Evolutionary conservation across 2,329 filamentous ascomycete species (phyloP).

Genomic region (Penicillium polonicum): DNA sequence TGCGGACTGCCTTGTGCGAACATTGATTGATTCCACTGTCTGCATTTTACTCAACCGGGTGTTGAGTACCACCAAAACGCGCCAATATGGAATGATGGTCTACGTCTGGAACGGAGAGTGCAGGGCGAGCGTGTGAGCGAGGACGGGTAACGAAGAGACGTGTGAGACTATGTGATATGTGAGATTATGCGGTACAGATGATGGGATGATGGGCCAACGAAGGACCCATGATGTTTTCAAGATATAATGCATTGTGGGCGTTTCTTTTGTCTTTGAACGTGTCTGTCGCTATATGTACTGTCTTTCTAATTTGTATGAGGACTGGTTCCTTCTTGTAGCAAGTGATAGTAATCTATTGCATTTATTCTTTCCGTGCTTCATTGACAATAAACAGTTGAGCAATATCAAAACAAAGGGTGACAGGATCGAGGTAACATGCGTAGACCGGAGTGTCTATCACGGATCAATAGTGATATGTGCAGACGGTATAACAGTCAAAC

Average conservation of each 20-base stretch:
- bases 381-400: background rate
- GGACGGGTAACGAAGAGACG: background rate
- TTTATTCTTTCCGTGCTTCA: background rate
- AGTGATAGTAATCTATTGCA: slow-evolving; percentile 1
- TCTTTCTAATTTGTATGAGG: background rate
- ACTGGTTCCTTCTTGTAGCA: background rate
- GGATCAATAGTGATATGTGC: slow-evolving; percentile 1
- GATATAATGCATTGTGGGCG: slow-evolving; percentile 1
- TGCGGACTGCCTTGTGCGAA: background rate
- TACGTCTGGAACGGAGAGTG: background rate
- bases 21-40: background rate
- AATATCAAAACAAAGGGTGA: background rate
- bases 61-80: background rate
- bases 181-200: background rate
- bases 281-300: background rate
- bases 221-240: background rate
- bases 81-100: background rate
- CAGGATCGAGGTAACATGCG: background rate
- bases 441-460: background rate
- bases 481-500: no score
- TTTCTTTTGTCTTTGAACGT: background rate
- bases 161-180: background rate
- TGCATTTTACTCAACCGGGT: background rate
- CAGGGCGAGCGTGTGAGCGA: background rate
- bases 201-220: background rate